Evolutionary conservation across 225 moss, liverwort and hornwort genomes (phyloP).

Genomic region (Thuidium tamariscinum): DNA sequence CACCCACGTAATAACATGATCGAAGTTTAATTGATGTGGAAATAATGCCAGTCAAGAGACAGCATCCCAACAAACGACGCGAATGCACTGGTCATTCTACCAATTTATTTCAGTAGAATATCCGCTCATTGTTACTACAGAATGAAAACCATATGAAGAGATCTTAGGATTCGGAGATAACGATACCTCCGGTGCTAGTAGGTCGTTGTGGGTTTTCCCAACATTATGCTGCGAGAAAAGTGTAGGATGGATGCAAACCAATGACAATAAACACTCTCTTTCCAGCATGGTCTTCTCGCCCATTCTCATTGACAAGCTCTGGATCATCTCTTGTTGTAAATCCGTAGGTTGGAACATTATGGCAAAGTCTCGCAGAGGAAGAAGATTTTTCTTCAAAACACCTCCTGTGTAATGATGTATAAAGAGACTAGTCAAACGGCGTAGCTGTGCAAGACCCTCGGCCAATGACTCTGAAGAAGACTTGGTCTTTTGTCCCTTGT

Average conservation of each 20-base stretch:
- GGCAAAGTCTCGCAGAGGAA: constrained; percentile 79
- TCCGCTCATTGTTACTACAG: not conserved
- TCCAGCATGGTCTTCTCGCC: constrained; percentile 44
- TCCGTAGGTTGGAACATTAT: constrained; percentile 63
- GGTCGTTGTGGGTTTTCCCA: constrained; percentile 25
- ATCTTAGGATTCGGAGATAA: not conserved
- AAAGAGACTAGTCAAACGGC: constrained; percentile 64
- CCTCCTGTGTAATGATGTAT: constrained; percentile 84
- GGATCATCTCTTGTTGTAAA: constrained; percentile 52
- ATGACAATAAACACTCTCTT: constrained; percentile 56
- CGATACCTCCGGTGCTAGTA: constrained; percentile 29
- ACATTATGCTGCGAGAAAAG: constrained; percentile 28
- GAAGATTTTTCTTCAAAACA: constrained; percentile 49
- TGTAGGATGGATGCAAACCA: constrained; percentile 69
- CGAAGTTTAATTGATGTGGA: not conserved
- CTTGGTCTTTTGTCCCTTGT: constrained; percentile 57
- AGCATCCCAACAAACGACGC: not conserved
- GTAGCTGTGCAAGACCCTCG: constrained; percentile 58
- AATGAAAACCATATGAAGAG: not conserved
- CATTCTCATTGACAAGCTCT: constrained; percentile 10
- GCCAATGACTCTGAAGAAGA: constrained; percentile 35
- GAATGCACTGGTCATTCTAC: not conserved
- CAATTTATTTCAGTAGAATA: not conserved
- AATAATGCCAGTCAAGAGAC: not conserved
- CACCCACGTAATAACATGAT: not conserved